Evolutionary conservation across 495 filamentous ascomycete genomes (phyloP), one percentile per base, ranked within the genome.

Genomic region (Hypoxylon intermedium): DNA sequence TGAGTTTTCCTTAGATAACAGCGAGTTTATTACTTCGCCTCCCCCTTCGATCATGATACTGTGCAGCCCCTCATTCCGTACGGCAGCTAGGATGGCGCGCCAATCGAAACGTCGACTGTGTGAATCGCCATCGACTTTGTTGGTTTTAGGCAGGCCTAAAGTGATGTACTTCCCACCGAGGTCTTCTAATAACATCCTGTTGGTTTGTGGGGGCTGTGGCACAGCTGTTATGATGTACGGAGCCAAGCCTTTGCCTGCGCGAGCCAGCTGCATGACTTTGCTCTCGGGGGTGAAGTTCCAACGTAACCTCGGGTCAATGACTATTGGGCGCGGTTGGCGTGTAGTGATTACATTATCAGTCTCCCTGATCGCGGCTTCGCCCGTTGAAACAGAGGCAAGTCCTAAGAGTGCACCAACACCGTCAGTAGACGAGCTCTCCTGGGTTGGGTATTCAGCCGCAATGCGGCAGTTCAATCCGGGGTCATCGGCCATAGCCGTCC

Each of bases 31-130:
- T 42, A 96, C 83, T 15, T 80, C 81, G 2, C 84, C 91, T 12
- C 92, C 92, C 0, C 92, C 92, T 72, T 96, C 92, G 33, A 96
- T 80, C 92, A 96, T 96, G 21, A 96, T 81, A 63, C 90, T 93
- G 19, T 80, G 77, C 52, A 95, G 75, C 0, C 87, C 87, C 53
- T 89, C 78, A 6, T 73, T 73, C 42, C 72, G 73, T 11, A 93
- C 67, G 16, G 75, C 77, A 30, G 72, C 70, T 9, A 94, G 72
- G 18, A 96, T 78, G 33, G 76, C 76, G 37, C 74, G 74, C 91
- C 91, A 95, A 4, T 75, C 68, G 49, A 76, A 72, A 69, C 77
- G 72, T 38, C 36, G 53, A 23, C 49, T 33, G 24, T 28, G 11
- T 6, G 20, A 21, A 4, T 57, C 58, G 6, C 38, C 37, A 9